Base-by-base conservation (phyloP, 192 early-diverging fungal genomes). In the Borealophlyctis nickersoniae region DNA sequence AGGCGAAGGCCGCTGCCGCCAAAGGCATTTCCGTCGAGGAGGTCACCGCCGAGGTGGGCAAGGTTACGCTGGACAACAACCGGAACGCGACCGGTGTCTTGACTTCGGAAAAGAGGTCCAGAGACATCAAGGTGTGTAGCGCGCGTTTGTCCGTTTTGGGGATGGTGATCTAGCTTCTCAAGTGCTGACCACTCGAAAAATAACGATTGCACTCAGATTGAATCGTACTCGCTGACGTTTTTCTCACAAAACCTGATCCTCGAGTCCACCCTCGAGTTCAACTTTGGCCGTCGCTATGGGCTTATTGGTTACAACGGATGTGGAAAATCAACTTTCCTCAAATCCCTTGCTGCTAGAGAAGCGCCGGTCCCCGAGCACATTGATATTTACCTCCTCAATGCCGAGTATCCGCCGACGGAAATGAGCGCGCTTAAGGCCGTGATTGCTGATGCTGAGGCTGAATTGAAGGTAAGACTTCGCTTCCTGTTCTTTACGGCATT, bases 271-370 rank as follows among this genome's bases (percentile, higher is more conserved):
- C 87, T 99, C 52, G 95, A 98, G 80, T 86, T 99, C 74, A 99
- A 99, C 87, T 97, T 90, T 79, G 97, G 97, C 67, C 89, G 95
- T 76, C 85, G 97, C 61, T 96, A 96, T 69, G 97, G 94, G 72
- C 84, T 99, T 55, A 83, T 99, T 56, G 95, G 94, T 35, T 79
- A 89, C 57, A 98, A 99, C 81, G 97, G 97, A 19, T 89, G 87
- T 62, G 97, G 97, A 56, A 94, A 96, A 76, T 92, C 92, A 13
- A 98, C 97, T 32, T 96, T 99, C 75, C 77, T 99, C 58, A 84
- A 89, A 60, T 91, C 90, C 39, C 85, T 99, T 75, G 92, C 92
- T 60, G 89, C 86, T 50, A 86, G 94, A 71, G 97, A 99, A 65
- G 90, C 91, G 49, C 89, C 90, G 36, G 93, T 99, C 70, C 97